Evolutionary conservation across 1,139 yeast species (phyloP).

Genomic region (Debaryomycetaceae sp.): DNA sequence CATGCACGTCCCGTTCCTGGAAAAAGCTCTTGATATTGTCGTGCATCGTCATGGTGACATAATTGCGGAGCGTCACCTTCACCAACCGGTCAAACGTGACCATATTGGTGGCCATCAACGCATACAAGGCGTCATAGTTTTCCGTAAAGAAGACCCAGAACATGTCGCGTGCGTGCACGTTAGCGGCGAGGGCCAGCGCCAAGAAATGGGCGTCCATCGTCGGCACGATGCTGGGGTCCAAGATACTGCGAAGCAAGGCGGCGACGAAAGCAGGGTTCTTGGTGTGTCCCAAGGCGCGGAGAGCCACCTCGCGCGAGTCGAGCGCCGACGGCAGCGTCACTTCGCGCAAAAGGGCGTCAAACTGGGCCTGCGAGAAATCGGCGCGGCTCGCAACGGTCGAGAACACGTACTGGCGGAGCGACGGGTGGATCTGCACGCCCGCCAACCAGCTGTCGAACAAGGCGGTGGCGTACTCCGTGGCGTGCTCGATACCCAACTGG

Average conservation of each 20-base stretch:
- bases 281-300: conserved; percentile 51
- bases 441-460: conserved; percentile 27
- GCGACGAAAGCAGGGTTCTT: conserved; percentile 24
- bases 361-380: conserved; percentile 30
- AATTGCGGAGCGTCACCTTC: conserved; percentile 39
- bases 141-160: conserved; percentile 48
- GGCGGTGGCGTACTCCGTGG: conserved; percentile 33
- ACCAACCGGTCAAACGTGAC: conserved; percentile 57
- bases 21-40: conserved; percentile 43
- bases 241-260: conserved; percentile 27
- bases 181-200: conserved; percentile 40
- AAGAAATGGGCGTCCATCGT: conserved; percentile 63
- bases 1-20: conserved; percentile 41
- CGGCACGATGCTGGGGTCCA: conserved; percentile 38
- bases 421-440: conserved; percentile 37
- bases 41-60: conserved; percentile 30
- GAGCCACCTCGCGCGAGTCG: conserved; percentile 59
- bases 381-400: conserved; percentile 36
- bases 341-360: conserved; percentile 37
- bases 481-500: conserved; percentile 34
- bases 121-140: conserved; percentile 40
- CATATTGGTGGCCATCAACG: conserved; percentile 42
- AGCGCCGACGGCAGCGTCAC: conserved; percentile 47
- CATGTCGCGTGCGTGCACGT: conserved; percentile 34
- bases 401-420: conserved; percentile 44